Base-by-base conservation (phyloP, 371 early-diverging fungal genomes). In the Apophysomyces sp. region DNA sequence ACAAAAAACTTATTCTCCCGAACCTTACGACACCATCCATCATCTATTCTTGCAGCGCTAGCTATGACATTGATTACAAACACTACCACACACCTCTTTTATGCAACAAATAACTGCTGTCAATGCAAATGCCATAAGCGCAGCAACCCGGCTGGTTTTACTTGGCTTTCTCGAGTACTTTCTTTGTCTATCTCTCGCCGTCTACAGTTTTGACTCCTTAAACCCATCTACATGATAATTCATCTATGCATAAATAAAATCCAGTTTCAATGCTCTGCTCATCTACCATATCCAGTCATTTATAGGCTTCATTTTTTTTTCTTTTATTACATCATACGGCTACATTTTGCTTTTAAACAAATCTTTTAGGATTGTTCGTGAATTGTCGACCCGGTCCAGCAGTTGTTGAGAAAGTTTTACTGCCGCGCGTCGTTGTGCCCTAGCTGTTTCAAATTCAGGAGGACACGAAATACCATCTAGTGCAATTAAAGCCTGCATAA, bases 381-480 rank as follows among this genome's bases (percentile, higher is more conserved):
- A 26, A 41, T 49, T 18, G 29, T 59, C 59, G 9, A 59, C 21
- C 7, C 59, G 44, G 30, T 59, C 59, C 24, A 59, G 15, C 52
- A 59, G 21, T 13, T 34, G 31, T 21, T 59, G 59, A 29, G 51
- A 44, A 28, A 36, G 36, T 21, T 52, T 44, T 16, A 59, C 59
- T 24, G 51, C 59, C n/a, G 39, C 59, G 18, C 59, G 44, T 11
- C 59, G n/a, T 24, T 32, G 39, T 29, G 31, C 30, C 24, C 59
- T 31, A 4, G 59, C 59, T 18, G 59, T 51, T 49, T 31, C 34
- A 13, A 51, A 59, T 4, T 59, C 59, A 0, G 51, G 7, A 0
- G 37, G 51, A 28, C 59, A 59, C 26, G 51, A 6, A 27, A 59
- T 59, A 11, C 59, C 59, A 59, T 59, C 59, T 13, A 59, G 18